phyloP scores from a whole-genome alignment of 768 basidiomycete species.

The Udeniomyces megalosporus region DNA sequence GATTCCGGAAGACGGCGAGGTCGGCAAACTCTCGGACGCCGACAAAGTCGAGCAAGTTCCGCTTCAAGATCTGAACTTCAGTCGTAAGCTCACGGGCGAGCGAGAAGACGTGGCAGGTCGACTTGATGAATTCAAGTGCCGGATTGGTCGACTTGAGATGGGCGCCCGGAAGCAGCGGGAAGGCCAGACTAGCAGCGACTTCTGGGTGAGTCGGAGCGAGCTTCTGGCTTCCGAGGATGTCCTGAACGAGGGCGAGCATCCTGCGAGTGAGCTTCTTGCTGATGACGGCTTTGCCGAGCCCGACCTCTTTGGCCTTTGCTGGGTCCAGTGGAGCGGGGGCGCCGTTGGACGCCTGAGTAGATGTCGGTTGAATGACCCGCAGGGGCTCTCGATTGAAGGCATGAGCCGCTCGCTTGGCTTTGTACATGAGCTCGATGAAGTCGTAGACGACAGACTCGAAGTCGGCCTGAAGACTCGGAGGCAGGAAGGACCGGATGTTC shows the following conservation, averaged over 20 bases:
- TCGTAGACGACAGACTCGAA: slow-evolving; percentile 57
- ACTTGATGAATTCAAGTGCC: slow-evolving; percentile 75
- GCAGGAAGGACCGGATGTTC: slow-evolving; percentile 84
- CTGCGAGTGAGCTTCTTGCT: slow-evolving; percentile 61
- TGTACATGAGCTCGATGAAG: slow-evolving; percentile 70
- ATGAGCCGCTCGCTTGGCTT: slow-evolving; percentile 45
- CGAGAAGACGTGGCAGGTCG: slow-evolving; percentile 59
- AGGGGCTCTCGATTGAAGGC: slow-evolving; percentile 50
- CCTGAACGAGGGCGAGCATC: slow-evolving; percentile 49
- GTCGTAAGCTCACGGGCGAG: slow-evolving; percentile 66
- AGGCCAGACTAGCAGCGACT: slow-evolving; percentile 42
- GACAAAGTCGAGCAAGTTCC: slow-evolving; percentile 74
- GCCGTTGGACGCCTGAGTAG: slow-evolving; percentile 34
- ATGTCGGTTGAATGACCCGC: slow-evolving; percentile 40
- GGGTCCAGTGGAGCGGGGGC: slow-evolving; percentile 43
- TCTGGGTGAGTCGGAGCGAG: slow-evolving; percentile 41
- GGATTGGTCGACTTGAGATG: slow-evolving; percentile 65
- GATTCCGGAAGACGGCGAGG: slow-evolving; percentile 76
- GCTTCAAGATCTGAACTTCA: slow-evolving; percentile 74
- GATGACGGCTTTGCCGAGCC: slow-evolving; percentile 58
- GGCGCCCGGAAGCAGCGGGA: slow-evolving; percentile 77
- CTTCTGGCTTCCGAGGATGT: slow-evolving; percentile 31
- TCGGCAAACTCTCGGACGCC: slow-evolving; percentile 70
- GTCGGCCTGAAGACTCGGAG: slow-evolving; percentile 58
- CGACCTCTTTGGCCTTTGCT: slow-evolving; percentile 51